Evolutionary conservation across 257 asterid species (phyloP), one percentile per base, ranked within the genome.

Genomic region (Hygrophila difformis): DNA sequence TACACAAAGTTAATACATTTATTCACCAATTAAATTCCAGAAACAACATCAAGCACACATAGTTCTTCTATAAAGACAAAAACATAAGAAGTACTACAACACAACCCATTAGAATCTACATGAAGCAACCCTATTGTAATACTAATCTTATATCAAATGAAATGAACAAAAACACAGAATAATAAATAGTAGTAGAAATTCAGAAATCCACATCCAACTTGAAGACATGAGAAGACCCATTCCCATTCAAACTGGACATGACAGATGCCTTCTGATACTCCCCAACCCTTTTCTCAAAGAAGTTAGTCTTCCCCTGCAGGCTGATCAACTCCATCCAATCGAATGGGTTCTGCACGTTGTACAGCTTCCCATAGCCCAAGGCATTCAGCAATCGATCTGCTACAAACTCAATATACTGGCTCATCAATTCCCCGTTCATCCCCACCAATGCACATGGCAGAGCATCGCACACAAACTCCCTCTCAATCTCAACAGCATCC

Each of bases 261-360:
- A 79, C 67, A 0, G 79, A 67, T 3, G 89, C 89, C 40, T 72
- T 79, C 59, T 79, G 85, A 50, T 79, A 79, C 13, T 79, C 89
- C 20, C 89, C 89, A 17, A 79, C 89, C 38, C 89, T 59, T 67
- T 75, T 79, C 68, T 79, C 91, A 18, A 79, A 79, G 70, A 79
- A 79, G 24, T 77, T 78, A 1, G 93, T 73, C 74, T 76, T 82
- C 40, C 94, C 91, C 58, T 82, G 94, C 56, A 82, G 56, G 33
- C 94, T 82, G 35, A 82, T 82, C 55, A 82, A 34, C 59, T 82
- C 94, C 94, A 82, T 82, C 91, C 91, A 82, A 60, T 82, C 94
- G 23, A 82, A 82, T 4, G 91, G 94, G 11, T 82, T 82, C 43
- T 56, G 51, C 8, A 36, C 87, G 33, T 69, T 42, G 49, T 75